Evolutionary conservation across 2,329 filamentous ascomycete species (phyloP).

Genomic region (Arachnomyces sp.): DNA sequence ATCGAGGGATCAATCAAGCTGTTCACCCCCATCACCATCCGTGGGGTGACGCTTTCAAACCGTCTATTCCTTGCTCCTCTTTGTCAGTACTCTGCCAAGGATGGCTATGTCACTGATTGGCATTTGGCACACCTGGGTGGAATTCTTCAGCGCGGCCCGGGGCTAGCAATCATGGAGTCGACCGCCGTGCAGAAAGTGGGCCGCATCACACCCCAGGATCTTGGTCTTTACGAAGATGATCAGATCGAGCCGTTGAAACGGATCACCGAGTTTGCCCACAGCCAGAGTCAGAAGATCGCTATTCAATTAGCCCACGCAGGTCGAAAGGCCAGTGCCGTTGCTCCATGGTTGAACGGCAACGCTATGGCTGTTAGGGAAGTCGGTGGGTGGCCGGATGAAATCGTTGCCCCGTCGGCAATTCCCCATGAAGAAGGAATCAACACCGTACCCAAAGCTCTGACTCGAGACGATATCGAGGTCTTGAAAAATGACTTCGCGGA

Average conservation of each 20-base stretch:
- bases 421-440: too few species aligned
- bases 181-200: slow-evolving; percentile 68
- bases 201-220: slow-evolving; percentile 61
- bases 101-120: too few species aligned
- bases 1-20: slow-evolving; percentile 42
- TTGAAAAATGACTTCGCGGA: slow-evolving; percentile 37
- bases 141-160: slow-evolving; percentile 67
- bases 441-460: slow-evolving; percentile 25
- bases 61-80: slow-evolving; percentile 27
- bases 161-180: slow-evolving; percentile 69
- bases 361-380: slow-evolving; percentile 15
- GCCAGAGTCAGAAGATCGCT: slow-evolving; percentile 66
- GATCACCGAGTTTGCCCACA: slow-evolving; percentile 71
- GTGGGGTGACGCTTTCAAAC: slow-evolving; percentile 57
- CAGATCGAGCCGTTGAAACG: slow-evolving; percentile 66
- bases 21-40: slow-evolving; percentile 51
- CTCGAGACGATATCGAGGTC: slow-evolving; percentile 36
- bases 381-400: slow-evolving; percentile 17
- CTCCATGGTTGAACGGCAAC: slow-evolving; percentile 38
- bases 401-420: too few species aligned
- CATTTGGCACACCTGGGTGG: slow-evolving; percentile 50
- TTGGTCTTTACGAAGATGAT: slow-evolving; percentile 71
- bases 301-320: slow-evolving; percentile 81
- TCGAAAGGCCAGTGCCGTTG: slow-evolving; percentile 51
- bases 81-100: background rate